These are phyloP conservation scores for Trichoderma simmonsii DNA, from an alignment of 2,329 filamentous ascomycete species.

Conservation along the genomic window DNA sequence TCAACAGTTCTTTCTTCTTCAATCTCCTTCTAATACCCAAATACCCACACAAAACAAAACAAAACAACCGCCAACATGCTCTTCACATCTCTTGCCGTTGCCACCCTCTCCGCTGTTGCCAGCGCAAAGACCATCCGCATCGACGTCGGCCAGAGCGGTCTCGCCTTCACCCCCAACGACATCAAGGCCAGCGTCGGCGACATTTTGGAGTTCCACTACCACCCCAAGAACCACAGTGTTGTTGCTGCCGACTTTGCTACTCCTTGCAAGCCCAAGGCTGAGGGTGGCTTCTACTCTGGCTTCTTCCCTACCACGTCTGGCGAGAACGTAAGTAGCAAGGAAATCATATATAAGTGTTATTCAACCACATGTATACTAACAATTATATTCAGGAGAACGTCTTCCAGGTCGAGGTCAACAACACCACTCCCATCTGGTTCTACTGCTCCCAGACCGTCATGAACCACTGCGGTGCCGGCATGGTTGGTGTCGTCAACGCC, in stretches of 20 bases:
- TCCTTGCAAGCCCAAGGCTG: conserved; percentile 42
- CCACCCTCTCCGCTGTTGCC: conserved; percentile 22
- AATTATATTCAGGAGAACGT: conserved; percentile 17
- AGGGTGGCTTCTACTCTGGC: conserved; percentile 22
- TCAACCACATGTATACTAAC: not conserved
- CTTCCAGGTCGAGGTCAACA: conserved; percentile 20
- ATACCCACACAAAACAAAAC: not conserved
- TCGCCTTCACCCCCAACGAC: conserved; percentile 43
- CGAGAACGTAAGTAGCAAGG: not conserved
- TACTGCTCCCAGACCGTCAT: conserved; percentile 18
- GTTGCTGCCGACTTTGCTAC: conserved; percentile 45
- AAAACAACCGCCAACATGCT: conserved; percentile 19
- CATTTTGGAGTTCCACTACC: conserved; percentile 50
- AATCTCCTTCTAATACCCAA: not conserved
- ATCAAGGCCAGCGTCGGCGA: conserved; percentile 43
- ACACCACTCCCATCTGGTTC: conserved; percentile 20
- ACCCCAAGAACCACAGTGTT: conserved; percentile 46
- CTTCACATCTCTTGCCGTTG: conserved; percentile 16
- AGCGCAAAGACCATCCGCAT: conserved; percentile 33
- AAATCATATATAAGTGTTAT: too few relatives aligned
- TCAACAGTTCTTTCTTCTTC: not conserved
- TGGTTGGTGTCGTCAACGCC: conserved; percentile 20
- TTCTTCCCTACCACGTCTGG: not conserved
- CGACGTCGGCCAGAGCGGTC: conserved; percentile 42
- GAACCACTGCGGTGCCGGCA: conserved; percentile 15